Percentiles rank a stretch among this genome's conserved stretches.
These are phyloP conservation scores for Cyphellophora attinorum DNA, from an alignment of 2,329 filamentous ascomycete genomes.

Conservation along the genomic window DNA sequence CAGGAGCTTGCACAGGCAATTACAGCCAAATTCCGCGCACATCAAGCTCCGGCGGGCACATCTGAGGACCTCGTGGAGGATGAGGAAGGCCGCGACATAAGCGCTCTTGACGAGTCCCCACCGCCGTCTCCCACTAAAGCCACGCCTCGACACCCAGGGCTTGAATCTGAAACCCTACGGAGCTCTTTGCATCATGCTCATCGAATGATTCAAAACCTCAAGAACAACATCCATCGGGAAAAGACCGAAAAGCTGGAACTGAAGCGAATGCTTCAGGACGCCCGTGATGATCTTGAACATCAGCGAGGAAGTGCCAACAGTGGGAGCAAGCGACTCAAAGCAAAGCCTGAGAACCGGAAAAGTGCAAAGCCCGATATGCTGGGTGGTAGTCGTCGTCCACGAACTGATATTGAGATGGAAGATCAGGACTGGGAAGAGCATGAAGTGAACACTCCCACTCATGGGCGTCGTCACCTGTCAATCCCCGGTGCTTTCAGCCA, in stretches of 20 bases:
- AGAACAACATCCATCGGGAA: conserved; percentile 89
- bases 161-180: conserved; percentile 94
- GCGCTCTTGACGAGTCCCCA: conserved; percentile 81
- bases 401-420: conserved; percentile 69
- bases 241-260: conserved; percentile 98
- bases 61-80: conserved; percentile 46
- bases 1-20: conserved; percentile 81
- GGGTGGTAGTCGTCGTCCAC: conserved; percentile 62
- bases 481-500: conserved; percentile 14
- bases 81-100: conserved; percentile 54
- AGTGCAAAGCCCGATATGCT: conserved; percentile 62
- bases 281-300: conserved; percentile 78
- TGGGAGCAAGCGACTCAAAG: conserved; percentile 48
- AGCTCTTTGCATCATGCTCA: conserved; percentile 91
- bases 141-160: conserved; percentile 70
- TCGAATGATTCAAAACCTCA: conserved; percentile 89
- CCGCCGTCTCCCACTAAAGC: conserved; percentile 84
- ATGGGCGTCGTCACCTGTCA: conserved; percentile 17
- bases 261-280: conserved; percentile 88
- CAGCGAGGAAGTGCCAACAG: conserved; percentile 39
- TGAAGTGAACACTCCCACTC: conserved; percentile 36
- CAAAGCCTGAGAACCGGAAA: conserved; percentile 64
- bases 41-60: conserved; percentile 40
- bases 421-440: conserved; percentile 90
- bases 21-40: conserved; percentile 59